Conservation (phyloP, 176 grass and related monocot species). For the Coix lacrymajobi region DNA sequence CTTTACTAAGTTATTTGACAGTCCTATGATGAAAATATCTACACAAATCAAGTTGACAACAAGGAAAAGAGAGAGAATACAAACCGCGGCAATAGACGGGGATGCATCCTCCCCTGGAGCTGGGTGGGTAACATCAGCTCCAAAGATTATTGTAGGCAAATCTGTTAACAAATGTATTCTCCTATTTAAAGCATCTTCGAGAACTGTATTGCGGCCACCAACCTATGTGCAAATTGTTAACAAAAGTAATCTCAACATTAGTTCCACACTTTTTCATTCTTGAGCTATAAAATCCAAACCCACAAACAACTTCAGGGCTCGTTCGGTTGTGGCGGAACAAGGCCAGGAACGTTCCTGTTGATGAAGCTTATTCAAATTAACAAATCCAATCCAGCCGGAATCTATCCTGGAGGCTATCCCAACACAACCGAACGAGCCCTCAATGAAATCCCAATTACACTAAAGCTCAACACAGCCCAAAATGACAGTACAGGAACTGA, state of each 20-base stretch:
- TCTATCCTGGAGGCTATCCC: too few species aligned
- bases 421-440: too few species aligned
- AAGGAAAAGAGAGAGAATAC: neutral
- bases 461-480: neutral
- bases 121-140: constrained; percentile 82
- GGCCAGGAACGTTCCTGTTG: too few species aligned
- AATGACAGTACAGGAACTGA: neutral
- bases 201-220: constrained; percentile 62
- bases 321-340: too few species aligned
- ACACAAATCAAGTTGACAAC: neutral
- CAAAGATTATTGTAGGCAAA: constrained; percentile 62
- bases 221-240: constrained; percentile 14
- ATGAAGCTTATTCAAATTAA: too few species aligned
- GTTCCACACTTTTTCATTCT: neutral
- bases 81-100: constrained; percentile 69
- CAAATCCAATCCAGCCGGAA: too few species aligned
- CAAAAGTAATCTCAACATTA: neutral
- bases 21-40: neutral
- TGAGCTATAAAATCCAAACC: neutral
- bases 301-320: neutral
- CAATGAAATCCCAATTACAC: neutral
- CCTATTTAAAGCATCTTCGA: constrained; percentile 49
- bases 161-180: constrained; percentile 59
- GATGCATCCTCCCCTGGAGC: constrained; percentile 61
- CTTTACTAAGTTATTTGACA: neutral